A percentile compares a stretch with the other conserved stretches of the same genome.
Conservation (phyloP, 176 grass and related monocot genomes). For the Carex cristatella region DNA sequence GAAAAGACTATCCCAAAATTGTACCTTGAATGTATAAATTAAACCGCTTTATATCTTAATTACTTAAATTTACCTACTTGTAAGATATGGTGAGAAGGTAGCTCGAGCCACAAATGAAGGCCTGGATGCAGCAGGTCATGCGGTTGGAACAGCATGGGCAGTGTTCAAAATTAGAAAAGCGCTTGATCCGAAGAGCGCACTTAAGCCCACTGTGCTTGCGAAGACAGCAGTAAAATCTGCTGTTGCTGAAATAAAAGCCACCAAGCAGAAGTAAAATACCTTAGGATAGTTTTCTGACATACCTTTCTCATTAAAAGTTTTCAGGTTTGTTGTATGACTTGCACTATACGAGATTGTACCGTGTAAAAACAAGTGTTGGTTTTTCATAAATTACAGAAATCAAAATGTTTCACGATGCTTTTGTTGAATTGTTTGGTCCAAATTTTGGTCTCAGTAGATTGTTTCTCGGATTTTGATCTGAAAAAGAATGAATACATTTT, state of each 20-base stretch:
- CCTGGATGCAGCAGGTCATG: constrained; percentile 60
- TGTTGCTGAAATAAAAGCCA: constrained; percentile 34
- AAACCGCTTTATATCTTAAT: neutral
- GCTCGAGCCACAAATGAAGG: constrained; percentile 53
- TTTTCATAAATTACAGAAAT: neutral
- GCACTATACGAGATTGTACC: neutral
- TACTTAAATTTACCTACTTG: neutral
- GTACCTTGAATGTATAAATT: neutral
- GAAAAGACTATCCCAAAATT: neutral
- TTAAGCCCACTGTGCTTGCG: constrained; percentile 46
- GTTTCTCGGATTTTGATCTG: too few species aligned
- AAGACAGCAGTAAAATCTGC: constrained; percentile 40
- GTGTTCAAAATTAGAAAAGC: constrained; percentile 84
- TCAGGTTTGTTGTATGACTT: neutral
- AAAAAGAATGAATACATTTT: too few species aligned
- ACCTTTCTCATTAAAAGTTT: neutral
- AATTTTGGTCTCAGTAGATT: neutral
- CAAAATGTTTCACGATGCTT: neutral
- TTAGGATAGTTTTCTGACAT: neutral
- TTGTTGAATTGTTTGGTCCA: neutral
- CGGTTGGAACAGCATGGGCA: constrained; percentile 50
- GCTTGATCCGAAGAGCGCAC: constrained; percentile 58
- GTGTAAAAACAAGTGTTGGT: neutral
- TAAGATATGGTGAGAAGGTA: constrained; percentile 78
- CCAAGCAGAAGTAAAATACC: constrained; percentile 29